These are phyloP conservation scores for Corylus heterophylla DNA, from an alignment of 306 rosid species.

Conservation along the genomic window DNA sequence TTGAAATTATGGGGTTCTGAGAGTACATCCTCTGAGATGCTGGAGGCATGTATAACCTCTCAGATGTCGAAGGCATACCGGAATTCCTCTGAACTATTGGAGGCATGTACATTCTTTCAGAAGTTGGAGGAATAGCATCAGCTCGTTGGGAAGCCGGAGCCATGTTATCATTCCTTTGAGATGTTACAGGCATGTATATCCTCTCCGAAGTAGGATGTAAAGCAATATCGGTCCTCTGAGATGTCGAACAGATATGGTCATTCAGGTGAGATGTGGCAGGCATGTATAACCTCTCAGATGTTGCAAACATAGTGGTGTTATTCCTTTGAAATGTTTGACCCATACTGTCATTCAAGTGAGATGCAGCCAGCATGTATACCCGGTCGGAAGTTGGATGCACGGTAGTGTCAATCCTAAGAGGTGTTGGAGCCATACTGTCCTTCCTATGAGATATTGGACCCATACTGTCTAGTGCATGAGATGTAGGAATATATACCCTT, in stretches of 20 bases:
- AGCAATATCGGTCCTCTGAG: slow-evolving; percentile 43
- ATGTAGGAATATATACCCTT: neutral
- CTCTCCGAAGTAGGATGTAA: slow-evolving; percentile 43
- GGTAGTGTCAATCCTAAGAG: slow-evolving; percentile 26
- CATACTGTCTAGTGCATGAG: slow-evolving; percentile 12
- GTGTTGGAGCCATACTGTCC: slow-evolving; percentile 18
- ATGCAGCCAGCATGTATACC: slow-evolving; percentile 30
- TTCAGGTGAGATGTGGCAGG: slow-evolving; percentile 28
- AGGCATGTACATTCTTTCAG: slow-evolving; percentile 43
- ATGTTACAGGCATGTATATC: slow-evolving; percentile 38
- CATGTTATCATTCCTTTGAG: slow-evolving; percentile 43
- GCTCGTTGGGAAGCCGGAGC: slow-evolving; percentile 35
- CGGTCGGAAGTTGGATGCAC: slow-evolving; percentile 30
- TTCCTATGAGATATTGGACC: slow-evolving; percentile 23
- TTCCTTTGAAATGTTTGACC: slow-evolving; percentile 31
- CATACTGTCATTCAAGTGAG: slow-evolving; percentile 39
- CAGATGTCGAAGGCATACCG: slow-evolving; percentile 34
- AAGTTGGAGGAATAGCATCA: slow-evolving; percentile 38
- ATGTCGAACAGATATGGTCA: slow-evolving; percentile 35
- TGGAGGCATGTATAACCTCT: slow-evolving; percentile 43
- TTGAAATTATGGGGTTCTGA: slow-evolving; percentile 46
- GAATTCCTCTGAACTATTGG: slow-evolving; percentile 40
- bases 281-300: slow-evolving; percentile 42
- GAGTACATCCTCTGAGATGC: slow-evolving; percentile 46
- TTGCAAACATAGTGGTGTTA: slow-evolving; percentile 31